These are phyloP conservation scores for Spiraea crenata DNA, from an alignment of 331 rosid genomes.

Conservation along the genomic window DNA sequence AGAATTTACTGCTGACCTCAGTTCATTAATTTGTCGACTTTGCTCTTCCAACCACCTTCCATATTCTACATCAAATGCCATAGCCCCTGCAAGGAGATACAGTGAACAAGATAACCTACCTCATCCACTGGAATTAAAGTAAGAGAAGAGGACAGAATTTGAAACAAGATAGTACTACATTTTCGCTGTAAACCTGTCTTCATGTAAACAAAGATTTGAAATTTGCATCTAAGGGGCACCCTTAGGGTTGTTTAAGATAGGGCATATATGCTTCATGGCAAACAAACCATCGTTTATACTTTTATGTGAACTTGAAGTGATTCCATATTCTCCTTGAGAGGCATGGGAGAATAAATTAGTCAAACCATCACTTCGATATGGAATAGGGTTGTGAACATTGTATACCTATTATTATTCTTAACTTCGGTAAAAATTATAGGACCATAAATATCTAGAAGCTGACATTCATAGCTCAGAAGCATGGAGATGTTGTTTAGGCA, in stretches of 20 bases:
- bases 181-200: conserved; percentile 4
- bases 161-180: background rate
- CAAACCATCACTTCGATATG: background rate
- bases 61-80: conserved; percentile 93
- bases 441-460: background rate
- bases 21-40: conserved; percentile 82
- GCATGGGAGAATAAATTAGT: background rate
- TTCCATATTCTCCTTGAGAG: background rate
- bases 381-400: background rate
- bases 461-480: background rate
- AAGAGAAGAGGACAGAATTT: conserved; percentile 15
- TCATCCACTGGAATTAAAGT: conserved; percentile 12
- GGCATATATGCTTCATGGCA: background rate
- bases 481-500: background rate
- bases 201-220: background rate
- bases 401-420: background rate
- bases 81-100: conserved; percentile 69
- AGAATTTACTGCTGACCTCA: conserved; percentile 91
- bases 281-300: background rate
- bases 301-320: background rate
- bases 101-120: conserved; percentile 24
- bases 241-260: background rate
- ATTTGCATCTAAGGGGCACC: background rate
- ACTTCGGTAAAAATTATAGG: background rate
- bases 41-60: conserved; percentile 98